These are phyloP conservation scores for Ustilago xerochloae DNA, from an alignment of 1,284 basidiomycete genomes.

Conservation along the genomic window DNA sequence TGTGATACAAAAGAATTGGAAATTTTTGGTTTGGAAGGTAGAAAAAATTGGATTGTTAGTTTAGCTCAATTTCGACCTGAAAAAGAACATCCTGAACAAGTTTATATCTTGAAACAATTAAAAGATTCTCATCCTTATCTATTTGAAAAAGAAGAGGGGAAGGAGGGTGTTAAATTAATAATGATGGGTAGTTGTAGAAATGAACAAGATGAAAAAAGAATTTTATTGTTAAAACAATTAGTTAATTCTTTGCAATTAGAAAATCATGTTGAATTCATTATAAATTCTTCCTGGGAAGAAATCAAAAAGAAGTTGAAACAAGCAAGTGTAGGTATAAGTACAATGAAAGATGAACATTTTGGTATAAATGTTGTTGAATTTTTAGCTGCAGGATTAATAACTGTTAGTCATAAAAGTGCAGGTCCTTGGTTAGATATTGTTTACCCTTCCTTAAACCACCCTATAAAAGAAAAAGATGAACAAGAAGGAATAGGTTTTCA, in stretches of 20 bases:
- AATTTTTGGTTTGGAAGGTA: constrained; percentile 74
- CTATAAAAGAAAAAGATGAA: background rate
- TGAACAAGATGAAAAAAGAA: constrained; percentile 77
- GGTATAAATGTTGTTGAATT: constrained; percentile 98
- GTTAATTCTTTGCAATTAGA: constrained; percentile 75
- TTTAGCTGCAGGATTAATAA: constrained; percentile 92
- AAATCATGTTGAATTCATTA: constrained; percentile 78
- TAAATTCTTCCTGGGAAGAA: constrained; percentile 83
- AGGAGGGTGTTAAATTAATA: constrained; percentile 69
- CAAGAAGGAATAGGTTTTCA: constrained; percentile 17
- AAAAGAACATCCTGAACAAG: constrained; percentile 84
- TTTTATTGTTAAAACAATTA: constrained; percentile 76
- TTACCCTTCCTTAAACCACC: constrained; percentile 68
- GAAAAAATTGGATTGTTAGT: constrained; percentile 38
- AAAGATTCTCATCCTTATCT: constrained; percentile 70
- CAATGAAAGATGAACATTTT: constrained; percentile 99
- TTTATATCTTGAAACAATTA: constrained; percentile 75
- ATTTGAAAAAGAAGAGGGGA: background rate
- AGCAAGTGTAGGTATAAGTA: constrained; percentile 88
- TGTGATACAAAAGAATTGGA: constrained; percentile 85
- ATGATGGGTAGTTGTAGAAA: constrained; percentile 88
- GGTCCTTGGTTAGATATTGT: constrained; percentile 93
- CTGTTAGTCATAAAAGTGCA: constrained; percentile 90
- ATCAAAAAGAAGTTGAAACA: constrained; percentile 78
- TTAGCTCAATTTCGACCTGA: constrained; percentile 86